Conservation (phyloP, 345 rosid species). For the Lepidium africanum region DNA sequence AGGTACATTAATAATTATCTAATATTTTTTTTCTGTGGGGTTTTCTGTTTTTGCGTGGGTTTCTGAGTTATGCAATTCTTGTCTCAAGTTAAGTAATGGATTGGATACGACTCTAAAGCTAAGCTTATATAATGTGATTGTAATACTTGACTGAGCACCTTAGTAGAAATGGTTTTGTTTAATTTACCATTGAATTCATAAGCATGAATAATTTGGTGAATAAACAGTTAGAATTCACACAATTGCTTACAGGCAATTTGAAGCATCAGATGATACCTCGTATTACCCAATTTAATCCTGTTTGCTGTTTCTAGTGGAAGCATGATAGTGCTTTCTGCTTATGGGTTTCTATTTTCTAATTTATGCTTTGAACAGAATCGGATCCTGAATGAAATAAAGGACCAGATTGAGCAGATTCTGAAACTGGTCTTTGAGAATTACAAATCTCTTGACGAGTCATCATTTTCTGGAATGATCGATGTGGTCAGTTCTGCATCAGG, state of each 20-base stretch:
- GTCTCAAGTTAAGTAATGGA: not conserved
- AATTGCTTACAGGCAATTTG: not conserved
- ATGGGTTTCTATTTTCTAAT: not conserved
- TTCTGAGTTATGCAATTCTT: not conserved
- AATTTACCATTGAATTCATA: not conserved
- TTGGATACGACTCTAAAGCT: not conserved
- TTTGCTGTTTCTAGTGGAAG: not conserved
- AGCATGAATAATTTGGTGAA: not conserved
- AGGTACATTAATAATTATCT: slow-evolving; percentile 41
- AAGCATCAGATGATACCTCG: not conserved
- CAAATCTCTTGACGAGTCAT: slow-evolving; percentile 87
- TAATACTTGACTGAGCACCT: not conserved
- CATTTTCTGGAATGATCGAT: slow-evolving; percentile 63
- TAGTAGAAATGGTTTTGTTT: not conserved
- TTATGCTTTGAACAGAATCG: slow-evolving; percentile 56
- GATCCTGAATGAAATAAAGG: slow-evolving; percentile 79
- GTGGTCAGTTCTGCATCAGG: slow-evolving; percentile 78
- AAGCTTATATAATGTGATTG: not conserved
- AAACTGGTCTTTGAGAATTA: slow-evolving; percentile 82
- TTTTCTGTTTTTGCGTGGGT: not conserved
- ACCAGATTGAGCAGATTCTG: slow-evolving; percentile 95
- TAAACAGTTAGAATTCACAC: not conserved
- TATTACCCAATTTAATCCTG: not conserved
- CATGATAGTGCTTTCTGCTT: not conserved
- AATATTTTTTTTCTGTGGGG: not conserved